Conservation (phyloP, 768 basidiomycete genomes). For the Collybia sp. region DNA sequence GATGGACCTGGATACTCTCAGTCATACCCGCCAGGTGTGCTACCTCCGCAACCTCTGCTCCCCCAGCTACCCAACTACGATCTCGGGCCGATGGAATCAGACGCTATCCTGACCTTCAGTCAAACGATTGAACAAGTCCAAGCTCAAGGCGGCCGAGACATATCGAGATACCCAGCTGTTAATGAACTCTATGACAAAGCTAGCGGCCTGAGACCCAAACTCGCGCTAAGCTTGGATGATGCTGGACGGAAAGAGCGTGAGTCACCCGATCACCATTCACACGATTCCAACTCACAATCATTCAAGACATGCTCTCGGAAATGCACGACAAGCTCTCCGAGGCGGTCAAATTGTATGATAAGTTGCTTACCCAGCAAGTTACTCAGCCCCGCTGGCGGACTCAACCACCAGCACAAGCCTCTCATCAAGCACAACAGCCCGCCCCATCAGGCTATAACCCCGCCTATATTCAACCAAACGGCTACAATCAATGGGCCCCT, state of each 20-base stretch:
- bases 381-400: conserved; percentile 64
- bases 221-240: conserved; percentile 82
- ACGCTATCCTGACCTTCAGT: conserved; percentile 85
- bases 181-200: conserved; percentile 85
- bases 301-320: conserved; percentile 75
- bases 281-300: background rate
- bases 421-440: conserved; percentile 27
- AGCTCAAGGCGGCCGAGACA: conserved; percentile 70
- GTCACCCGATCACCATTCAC: conserved; percentile 4
- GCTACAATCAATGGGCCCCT: conserved; percentile 10
- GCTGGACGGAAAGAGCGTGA: conserved; percentile 80
- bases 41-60: conserved; percentile 32
- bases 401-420: conserved; percentile 21
- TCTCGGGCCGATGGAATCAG: conserved; percentile 74
- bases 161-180: conserved; percentile 79
- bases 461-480: conserved; percentile 19
- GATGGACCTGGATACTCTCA: conserved; percentile 37
- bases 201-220: conserved; percentile 69
- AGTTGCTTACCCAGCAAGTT: conserved; percentile 79
- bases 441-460: conserved; percentile 16
- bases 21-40: conserved; percentile 32
- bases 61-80: conserved; percentile 74
- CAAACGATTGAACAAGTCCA: conserved; percentile 86
- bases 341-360: conserved; percentile 89
- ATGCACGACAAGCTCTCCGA: conserved; percentile 95